Evolutionary conservation across 2,329 filamentous ascomycete species (phyloP), one percentile per base, ranked within the genome.

Genomic region (Colletotrichum plurivorum): DNA sequence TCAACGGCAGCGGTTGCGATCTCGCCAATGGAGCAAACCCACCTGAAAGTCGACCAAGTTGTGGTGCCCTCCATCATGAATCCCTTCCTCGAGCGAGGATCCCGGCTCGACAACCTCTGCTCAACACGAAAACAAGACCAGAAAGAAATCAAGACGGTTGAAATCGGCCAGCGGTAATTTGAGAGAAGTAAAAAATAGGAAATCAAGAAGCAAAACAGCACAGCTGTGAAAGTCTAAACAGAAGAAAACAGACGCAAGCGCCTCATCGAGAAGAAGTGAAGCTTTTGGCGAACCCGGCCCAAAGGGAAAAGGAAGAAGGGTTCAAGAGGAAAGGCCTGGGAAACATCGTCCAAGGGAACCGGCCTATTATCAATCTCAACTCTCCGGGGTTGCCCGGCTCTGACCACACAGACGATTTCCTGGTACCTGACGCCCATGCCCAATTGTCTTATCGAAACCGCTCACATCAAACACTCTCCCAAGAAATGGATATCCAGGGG

Each of bases 381-480:
- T 61, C 46, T 64, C 60, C 31, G 46, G 48, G 27, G 27, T 10
- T 52, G 5, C 41, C 46, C 31, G 16, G 31, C 22, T 25, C 22
- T 25, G 3, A 36, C 46, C 65, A 53, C 65, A 49, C 41, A n/a
- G 65, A 65, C 52, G 16, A n/a, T 22, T 3, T 45, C 13, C 39
- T 43, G 16, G 25, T n/a, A 20, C 52, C 31, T 5, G 31, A 36
- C 9, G 31, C 31, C 12, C 12, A 46, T 25, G 13, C 31, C 43
- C 55, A 62, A 31, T 55, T 36, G 55, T 46, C 45, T 22, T 55
- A 51, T 41, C 49, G 39, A 22, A 10, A 36, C 31, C 43, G 49
- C 62, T 48, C 62, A 69, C 62, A 69, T 66, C 66, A 69, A 69
- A 69, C 66, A 41, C 41, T 36, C 31, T 31, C 36, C 43, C 66